These are phyloP conservation scores for Penicillium argentinense DNA, from an alignment of 495 filamentous ascomycete species.

Conservation along the genomic window DNA sequence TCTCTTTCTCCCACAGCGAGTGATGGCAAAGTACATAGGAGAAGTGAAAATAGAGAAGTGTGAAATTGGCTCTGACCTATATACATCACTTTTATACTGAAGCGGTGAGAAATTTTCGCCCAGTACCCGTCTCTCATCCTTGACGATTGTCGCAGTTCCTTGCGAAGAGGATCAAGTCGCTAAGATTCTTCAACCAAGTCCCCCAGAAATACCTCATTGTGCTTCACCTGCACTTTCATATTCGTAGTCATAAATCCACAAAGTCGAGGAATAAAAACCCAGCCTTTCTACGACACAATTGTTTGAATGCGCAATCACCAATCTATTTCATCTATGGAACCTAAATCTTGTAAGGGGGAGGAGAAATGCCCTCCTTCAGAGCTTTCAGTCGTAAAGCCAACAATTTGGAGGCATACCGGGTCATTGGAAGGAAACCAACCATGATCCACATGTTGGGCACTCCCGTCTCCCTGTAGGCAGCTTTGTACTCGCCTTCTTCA, in stretches of 20 bases:
- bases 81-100: no score
- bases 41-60: no score
- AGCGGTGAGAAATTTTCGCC: no score
- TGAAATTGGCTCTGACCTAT: no score
- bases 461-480: constrained; percentile 61
- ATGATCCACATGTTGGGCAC: constrained; percentile 27
- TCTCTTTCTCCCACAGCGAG: no score
- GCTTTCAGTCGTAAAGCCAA: constrained; percentile 24
- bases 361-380: constrained; percentile 18
- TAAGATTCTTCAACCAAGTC: no score
- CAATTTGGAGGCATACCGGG: constrained; percentile 20
- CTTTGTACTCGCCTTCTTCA: constrained; percentile 65
- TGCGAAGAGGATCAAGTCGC: no score
- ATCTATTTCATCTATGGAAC: constrained; percentile 8
- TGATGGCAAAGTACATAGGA: no score
- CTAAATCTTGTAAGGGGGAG: constrained; percentile 16
- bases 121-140: no score
- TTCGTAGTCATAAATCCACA: not conserved
- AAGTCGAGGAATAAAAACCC: not conserved
- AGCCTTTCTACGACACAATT: not conserved
- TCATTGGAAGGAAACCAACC: constrained; percentile 23
- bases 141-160: no score
- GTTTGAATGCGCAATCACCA: not conserved
- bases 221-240: no score
- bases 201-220: no score